These are phyloP conservation scores for Puya raimondii DNA, from an alignment of 176 grass and related monocot species.

Conservation along the genomic window DNA sequence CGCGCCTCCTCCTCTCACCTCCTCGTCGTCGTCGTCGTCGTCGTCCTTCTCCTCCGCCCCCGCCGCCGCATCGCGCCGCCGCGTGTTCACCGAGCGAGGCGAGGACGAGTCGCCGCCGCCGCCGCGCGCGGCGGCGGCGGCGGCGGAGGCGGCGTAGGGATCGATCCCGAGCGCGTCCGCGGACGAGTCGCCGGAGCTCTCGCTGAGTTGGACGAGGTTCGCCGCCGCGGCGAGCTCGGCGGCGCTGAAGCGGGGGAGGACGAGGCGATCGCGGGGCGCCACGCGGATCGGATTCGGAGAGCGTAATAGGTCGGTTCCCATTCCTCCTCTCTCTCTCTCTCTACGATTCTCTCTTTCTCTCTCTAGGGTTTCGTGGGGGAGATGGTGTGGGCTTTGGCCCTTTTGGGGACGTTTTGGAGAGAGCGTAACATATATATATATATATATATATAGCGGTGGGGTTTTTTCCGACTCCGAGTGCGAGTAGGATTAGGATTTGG, in stretches of 20 bases:
- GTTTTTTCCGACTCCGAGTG: not conserved
- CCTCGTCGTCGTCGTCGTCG: not conserved
- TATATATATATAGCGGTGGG: not conserved
- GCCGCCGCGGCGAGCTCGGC: conserved; percentile 27
- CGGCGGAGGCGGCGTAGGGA: not conserved
- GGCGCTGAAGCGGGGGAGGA: conserved; percentile 1
- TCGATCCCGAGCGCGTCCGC: not conserved
- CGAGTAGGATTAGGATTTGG: not conserved
- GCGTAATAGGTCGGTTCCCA: not conserved
- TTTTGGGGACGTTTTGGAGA: not conserved
- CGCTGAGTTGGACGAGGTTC: conserved; percentile 13
- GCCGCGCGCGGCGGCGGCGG: not conserved
- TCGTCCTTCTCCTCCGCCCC: not conserved
- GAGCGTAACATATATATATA: not conserved
- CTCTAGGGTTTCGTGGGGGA: not conserved
- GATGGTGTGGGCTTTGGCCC: no score
- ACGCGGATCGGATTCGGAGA: conserved; percentile 7
- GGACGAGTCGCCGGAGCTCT: conserved; percentile 9
- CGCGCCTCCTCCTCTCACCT: conserved; percentile 15
- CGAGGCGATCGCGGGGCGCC: not conserved
- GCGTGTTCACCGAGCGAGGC: conserved; percentile 1
- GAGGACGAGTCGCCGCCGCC: conserved; percentile 13
- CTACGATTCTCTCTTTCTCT: no score
- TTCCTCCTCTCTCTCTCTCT: not conserved
- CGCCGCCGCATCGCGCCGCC: not conserved